Conservation (phyloP, 2,329 filamentous ascomycete genomes). For the Epichloe scottii region DNA sequence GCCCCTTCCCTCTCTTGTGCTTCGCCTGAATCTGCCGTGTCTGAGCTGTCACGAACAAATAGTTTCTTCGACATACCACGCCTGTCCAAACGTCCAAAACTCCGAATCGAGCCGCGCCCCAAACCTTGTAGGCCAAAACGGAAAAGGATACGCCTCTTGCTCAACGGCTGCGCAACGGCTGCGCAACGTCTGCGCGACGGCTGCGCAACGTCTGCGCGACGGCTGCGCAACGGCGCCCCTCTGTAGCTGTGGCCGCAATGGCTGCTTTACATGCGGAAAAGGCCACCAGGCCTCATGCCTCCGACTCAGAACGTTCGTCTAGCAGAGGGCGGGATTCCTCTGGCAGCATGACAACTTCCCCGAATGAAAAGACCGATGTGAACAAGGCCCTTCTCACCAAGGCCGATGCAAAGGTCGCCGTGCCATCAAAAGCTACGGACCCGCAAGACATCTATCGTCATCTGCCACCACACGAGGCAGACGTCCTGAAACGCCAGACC, state of each 20-base stretch:
- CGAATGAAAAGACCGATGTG: constrained; percentile 1
- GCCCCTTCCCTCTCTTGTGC: not conserved
- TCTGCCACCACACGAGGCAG: constrained; percentile 51
- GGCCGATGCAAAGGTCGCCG: constrained; percentile 8
- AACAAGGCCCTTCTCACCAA: constrained; percentile 7
- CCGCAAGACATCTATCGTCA: constrained; percentile 45
- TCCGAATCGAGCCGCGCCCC: not conserved
- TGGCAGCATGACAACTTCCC: constrained; percentile 2
- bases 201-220: not conserved
- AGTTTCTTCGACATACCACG: not conserved
- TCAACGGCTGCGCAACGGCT: not conserved
- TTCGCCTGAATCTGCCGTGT: not conserved
- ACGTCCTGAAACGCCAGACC: constrained; percentile 57
- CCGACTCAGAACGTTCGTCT: constrained; percentile 4
- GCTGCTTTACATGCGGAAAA: constrained; percentile 1
- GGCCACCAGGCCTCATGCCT: not conserved
- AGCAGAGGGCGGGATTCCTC: constrained; percentile 3
- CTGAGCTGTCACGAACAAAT: not conserved
- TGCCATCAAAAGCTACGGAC: constrained; percentile 21
- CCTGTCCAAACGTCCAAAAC: not conserved
- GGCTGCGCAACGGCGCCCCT: constrained; percentile 2
- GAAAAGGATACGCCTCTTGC: not conserved
- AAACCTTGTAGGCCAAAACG: not conserved
- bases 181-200: not conserved
- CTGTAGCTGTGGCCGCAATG: constrained; percentile 1